Evolutionary conservation across 768 basidiomycete species (phyloP), one percentile per base, ranked within the genome.

Genomic region (Phylloporus rhodoxanthus): DNA sequence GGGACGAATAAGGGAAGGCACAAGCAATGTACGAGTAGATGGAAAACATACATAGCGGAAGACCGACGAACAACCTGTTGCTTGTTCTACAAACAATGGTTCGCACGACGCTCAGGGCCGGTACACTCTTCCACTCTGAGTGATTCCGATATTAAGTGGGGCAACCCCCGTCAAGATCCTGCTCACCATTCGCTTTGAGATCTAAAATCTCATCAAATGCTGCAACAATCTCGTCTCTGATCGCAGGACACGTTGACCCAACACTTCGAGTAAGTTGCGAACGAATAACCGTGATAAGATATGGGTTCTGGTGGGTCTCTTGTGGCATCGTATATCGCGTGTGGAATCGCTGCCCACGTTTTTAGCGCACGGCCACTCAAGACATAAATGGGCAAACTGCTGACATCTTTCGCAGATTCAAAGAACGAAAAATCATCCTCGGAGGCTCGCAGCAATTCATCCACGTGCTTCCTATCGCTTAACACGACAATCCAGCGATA

Each of bases 371-470:
- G 8, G 15, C 8, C 2, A 10, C n/a, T 33, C 17, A 21, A 11
- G 10, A 17, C 3, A 28, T 26, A 33, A 5, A 33, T 3, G 15
- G 19, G 17, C 13, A 21, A 19, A n/a, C 4, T 20, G 14, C 43
- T 7, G 3, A 73, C 78, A 13, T 76, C 70, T 5, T 52, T 55
- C 1, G 50, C 28, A 0, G 65, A 65, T 28, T 63, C 69, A 0
- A 20, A 1, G 15, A 69, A 53, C 6, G 74, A 75, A n/a, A n/a
- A n/a, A n/a, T n/a, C n/a, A n/a, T n/a, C n/a, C n/a, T n/a, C n/a
- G n/a, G n/a, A n/a, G n/a, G 72, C 69, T 45, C 61, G 71, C 7
- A 65, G 58, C 8, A 77, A n/a, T 26, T 77, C 75, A 2, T 75
- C 69, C 17, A 75, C 54, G 3, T 65, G 45, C 14, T 60, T 45